Base-by-base conservation (phyloP, 2,329 filamentous ascomycete species). In the Aspergillus calidoustus region DNA sequence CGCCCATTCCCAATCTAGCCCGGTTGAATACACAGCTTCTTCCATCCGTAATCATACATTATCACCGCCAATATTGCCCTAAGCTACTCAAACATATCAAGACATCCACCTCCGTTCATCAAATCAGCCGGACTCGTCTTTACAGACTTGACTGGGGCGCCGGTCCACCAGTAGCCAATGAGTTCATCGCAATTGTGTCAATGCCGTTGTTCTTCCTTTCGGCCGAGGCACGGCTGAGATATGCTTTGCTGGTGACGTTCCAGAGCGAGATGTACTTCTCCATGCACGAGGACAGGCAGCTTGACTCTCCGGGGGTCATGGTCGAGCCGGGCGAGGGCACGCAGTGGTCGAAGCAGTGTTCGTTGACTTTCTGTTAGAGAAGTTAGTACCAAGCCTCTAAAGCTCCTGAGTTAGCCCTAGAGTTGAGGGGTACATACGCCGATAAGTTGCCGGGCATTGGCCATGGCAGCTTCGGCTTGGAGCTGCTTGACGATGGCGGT, bases 191-290 rank as follows among this genome's bases (percentile, higher is more conserved):
- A 43, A 68, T 58, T 28, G 65, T 63, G 60, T 75, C 72, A 50
- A 69, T 66, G 6, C 68, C 68, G n/a, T 70, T 71, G 61, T 66
- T 80, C 80, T 89, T 88, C 67, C 83, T 82, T 76, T 89, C 87
- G 77, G 87, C 77, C 68, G 86, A 64, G 46, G 79, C 65, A 17
- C 77, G 83, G 65, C 78, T 77, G 71, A 92, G 86, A 76, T 92
- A 92, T 46, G 88, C 83, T 52, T 83, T 77, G 80, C 88, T 90
- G 72, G 91, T 88, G 65, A 85, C 81, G 79, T 93, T 93, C 91
- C 91, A 94, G 11, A 90, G 85, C 34, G 84, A 80, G 83, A 93
- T 91, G 83, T 93, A 94, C 79, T 93, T 93, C 71, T 93, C 90
- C 87, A 93, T 91, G 82, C 91, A 94, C 63, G 85, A 83, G 22